These are phyloP conservation scores for Borealophlyctis nickersoniae DNA, from an alignment of 192 early-diverging fungal genomes.

Conservation along the genomic window DNA sequence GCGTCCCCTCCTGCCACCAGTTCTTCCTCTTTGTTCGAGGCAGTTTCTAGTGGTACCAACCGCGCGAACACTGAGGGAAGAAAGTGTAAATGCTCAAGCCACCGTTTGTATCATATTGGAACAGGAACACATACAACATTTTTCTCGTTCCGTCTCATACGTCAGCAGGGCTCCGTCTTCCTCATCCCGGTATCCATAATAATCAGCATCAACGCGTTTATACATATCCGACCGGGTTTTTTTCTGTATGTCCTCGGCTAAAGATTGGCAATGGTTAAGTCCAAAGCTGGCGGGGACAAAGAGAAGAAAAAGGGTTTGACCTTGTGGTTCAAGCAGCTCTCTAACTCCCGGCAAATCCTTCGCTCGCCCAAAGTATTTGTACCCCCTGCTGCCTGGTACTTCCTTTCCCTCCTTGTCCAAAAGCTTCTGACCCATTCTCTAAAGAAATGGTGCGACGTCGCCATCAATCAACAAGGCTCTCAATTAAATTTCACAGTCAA, in stretches of 20 bases:
- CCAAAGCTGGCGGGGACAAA: no score
- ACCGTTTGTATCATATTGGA: slow-evolving; percentile 3
- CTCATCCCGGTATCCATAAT: slow-evolving; percentile 94
- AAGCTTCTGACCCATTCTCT: slow-evolving; percentile 72
- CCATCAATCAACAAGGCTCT: no score
- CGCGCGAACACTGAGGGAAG: slow-evolving; percentile 34
- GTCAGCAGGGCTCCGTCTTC: slow-evolving; percentile 77
- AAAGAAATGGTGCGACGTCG: no score
- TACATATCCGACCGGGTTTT: slow-evolving; percentile 64
- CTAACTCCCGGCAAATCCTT: slow-evolving; percentile 90
- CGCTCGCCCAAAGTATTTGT: slow-evolving; percentile 97
- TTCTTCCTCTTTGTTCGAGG: slow-evolving; percentile 30
- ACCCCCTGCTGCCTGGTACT: slow-evolving; percentile 85
- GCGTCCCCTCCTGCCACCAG: slow-evolving; percentile 30
- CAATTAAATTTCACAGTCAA: no score
- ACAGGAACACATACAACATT: slow-evolving; percentile 23
- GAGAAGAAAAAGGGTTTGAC: no score
- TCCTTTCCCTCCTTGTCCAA: slow-evolving; percentile 85
- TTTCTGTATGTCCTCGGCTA: background rate
- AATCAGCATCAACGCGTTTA: slow-evolving; percentile 83
- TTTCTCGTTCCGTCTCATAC: slow-evolving; percentile 66
- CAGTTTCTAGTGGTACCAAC: slow-evolving; percentile 27
- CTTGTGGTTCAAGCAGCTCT: slow-evolving; percentile 81
- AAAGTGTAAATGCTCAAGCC: background rate
- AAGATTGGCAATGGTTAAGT: background rate